Conservation (phyloP, 164 flowering plant species). For the Nelumbo lutea region DNA sequence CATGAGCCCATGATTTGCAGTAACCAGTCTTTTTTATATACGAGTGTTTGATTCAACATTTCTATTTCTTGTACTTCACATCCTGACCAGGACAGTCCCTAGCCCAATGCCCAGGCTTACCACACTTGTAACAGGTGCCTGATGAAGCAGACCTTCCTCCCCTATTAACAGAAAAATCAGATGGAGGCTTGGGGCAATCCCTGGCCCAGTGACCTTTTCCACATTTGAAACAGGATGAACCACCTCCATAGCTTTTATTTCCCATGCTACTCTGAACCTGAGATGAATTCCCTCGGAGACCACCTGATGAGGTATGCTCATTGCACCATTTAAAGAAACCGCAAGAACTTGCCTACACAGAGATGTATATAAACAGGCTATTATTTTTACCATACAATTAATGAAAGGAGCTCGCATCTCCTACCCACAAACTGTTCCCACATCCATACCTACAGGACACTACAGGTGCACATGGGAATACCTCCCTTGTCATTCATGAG, state of each 20-base stretch:
- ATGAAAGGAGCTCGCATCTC: not conserved
- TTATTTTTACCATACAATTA: not conserved
- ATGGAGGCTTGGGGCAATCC: constrained; percentile 30
- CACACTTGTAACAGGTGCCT: constrained; percentile 35
- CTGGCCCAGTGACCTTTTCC: constrained; percentile 47
- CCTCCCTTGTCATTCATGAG: too few species aligned
- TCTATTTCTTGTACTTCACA: not conserved
- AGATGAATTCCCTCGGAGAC: constrained; percentile 9
- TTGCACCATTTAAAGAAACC: constrained; percentile 45
- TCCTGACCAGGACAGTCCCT: constrained; percentile 30
- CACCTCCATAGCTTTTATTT: constrained; percentile 20
- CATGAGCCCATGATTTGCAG: too few species aligned
- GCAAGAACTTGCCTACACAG: constrained; percentile 28
- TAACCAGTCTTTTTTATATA: too few species aligned
- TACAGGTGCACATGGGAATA: too few species aligned
- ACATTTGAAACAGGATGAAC: constrained; percentile 37
- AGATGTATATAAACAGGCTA: not conserved
- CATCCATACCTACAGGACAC: too few species aligned
- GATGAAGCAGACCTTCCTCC: constrained; percentile 24
- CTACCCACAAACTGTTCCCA: too few species aligned
- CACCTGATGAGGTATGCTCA: constrained; percentile 11
- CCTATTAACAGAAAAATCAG: not conserved
- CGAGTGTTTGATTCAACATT: too few species aligned
- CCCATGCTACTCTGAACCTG: constrained; percentile 10
- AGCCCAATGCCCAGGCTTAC: constrained; percentile 44